phyloP scores from a whole-genome alignment of 2,329 filamentous ascomycete species.

The Nothophoma quercina region DNA sequence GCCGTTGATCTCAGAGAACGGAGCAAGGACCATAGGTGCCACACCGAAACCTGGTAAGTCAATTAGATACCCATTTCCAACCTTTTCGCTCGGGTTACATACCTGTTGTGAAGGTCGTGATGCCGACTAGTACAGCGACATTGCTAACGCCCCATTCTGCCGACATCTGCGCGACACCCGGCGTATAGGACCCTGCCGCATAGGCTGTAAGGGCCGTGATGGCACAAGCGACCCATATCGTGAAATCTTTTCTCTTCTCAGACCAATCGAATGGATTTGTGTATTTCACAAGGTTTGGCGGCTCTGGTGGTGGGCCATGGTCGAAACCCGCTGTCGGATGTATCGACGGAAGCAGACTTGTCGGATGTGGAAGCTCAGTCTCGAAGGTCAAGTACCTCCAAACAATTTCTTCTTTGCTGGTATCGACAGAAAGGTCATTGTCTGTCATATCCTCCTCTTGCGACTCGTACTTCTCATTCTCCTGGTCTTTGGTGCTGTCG shows the following conservation, averaged over 20 bases:
- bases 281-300: constrained; percentile 72
- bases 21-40: constrained; percentile 87
- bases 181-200: constrained; percentile 80
- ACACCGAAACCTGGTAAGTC: constrained; percentile 71
- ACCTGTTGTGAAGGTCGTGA: constrained; percentile 76
- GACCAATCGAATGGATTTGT: constrained; percentile 78
- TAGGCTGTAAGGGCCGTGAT: constrained; percentile 83
- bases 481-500: constrained; percentile 14
- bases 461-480: constrained; percentile 25
- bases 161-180: constrained; percentile 71
- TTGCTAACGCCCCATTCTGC: constrained; percentile 69
- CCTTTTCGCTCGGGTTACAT: background rate
- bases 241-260: constrained; percentile 69
- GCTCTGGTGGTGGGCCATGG: constrained; percentile 58
- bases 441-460: constrained; percentile 21
- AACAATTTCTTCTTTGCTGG: constrained; percentile 50
- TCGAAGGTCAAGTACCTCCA: constrained; percentile 70
- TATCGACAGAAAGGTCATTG: background rate
- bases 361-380: constrained; percentile 62
- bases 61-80: background rate
- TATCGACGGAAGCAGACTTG: constrained; percentile 18
- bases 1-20: constrained; percentile 88
- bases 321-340: constrained; percentile 32
- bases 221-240: constrained; percentile 76
- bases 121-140: constrained; percentile 74